Evolutionary conservation across 2,329 filamentous ascomycete genomes (phyloP).

Genomic region (Thelonectria blattea): DNA sequence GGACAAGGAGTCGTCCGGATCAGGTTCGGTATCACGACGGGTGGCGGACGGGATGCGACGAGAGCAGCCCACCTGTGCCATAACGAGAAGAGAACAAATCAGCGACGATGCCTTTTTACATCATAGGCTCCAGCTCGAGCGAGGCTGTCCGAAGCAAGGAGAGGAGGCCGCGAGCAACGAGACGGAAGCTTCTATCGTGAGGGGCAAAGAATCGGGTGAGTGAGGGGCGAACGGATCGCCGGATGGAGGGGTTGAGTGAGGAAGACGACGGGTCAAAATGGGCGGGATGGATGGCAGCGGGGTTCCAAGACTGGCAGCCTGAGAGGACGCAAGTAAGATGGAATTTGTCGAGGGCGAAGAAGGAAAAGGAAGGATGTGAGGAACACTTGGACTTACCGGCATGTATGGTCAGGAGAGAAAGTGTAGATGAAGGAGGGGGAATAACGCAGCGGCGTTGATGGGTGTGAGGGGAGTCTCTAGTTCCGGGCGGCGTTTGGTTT

Average conservation of each 20-base stretch:
- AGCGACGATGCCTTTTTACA: conserved; percentile 38
- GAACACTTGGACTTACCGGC: conserved; percentile 28
- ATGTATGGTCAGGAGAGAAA: conserved; percentile 17
- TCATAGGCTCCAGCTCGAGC: conserved; percentile 36
- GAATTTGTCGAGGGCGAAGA: conserved; percentile 18
- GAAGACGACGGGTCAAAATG: conserved; percentile 25
- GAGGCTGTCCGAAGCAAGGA: conserved; percentile 31
- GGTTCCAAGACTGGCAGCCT: conserved; percentile 16
- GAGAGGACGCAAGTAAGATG: conserved; percentile 16
- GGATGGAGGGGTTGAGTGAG: conserved; percentile 34
- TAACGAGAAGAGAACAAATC: conserved; percentile 50
- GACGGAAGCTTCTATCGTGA: conserved; percentile 32
- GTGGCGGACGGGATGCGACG: conserved; percentile 38
- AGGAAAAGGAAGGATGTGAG: conserved; percentile 3
- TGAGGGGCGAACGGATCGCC: conserved; percentile 38
- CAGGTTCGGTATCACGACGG: conserved; percentile 39
- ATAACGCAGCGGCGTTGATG: conserved; percentile 24
- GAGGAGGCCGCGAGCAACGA: conserved; percentile 28
- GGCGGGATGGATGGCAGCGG: conserved; percentile 23
- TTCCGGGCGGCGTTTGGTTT: conserved; percentile 14
- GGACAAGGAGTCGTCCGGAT: conserved; percentile 29
- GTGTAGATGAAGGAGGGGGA: conserved; percentile 24
- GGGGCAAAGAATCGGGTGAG: conserved; percentile 32
- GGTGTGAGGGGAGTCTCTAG: conserved; percentile 2
- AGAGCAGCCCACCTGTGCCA: conserved; percentile 54